Base-by-base conservation (phyloP, 768 basidiomycete species). In the Pilatotrama ljubarskyi region DNA sequence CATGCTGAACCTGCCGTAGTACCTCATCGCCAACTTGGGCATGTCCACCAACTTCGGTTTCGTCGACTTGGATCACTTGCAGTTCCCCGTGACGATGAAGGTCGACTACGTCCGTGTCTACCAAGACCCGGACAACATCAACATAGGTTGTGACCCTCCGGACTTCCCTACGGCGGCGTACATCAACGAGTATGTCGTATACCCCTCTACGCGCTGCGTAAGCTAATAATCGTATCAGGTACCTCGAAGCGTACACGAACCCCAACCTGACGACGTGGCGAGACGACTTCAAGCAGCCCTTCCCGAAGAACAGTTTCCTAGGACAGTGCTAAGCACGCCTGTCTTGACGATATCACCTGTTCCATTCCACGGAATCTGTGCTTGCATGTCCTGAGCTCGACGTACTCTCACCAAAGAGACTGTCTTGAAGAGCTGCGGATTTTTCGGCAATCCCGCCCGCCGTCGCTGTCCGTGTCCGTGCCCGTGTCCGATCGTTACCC, bases 71-170 rank as follows among this genome's bases (percentile, higher is more conserved):
- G 74, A 69, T 3, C 74, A 86, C 54, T 70, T 88, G 13, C 72
- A 70, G 17, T 86, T 85, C 71, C 74, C 74, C 0, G 72, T 84
- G 20, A 74, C 71, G 2, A 89, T 95, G 90, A 78, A 77, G 57
- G 75, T 95, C 46, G 94, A 96, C 69, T 95, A 84, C 57, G 84
- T 95, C 55, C 84, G 94, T 1, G 90, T 97, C 3, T 90, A 88
- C 65, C 88, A 89, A 64, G 75, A 76, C 26, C 72, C 77, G 55
- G 73, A 76, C 60, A 64, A 69, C 4, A 74, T 77, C 65, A 86
- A 85, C 64, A 74, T 85, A 37, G 85, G 87, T 7, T 88, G 86
- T 62, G 90, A 93, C 66, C 91, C 93, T 2, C 67, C 73, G 17
- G 81, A 83, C 17, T 87, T 82, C 72, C 93, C 95, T 0, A 97